Evolutionary conservation across 2,329 filamentous ascomycete species (phyloP).

Genomic region (Sclerotinia subarctica): DNA sequence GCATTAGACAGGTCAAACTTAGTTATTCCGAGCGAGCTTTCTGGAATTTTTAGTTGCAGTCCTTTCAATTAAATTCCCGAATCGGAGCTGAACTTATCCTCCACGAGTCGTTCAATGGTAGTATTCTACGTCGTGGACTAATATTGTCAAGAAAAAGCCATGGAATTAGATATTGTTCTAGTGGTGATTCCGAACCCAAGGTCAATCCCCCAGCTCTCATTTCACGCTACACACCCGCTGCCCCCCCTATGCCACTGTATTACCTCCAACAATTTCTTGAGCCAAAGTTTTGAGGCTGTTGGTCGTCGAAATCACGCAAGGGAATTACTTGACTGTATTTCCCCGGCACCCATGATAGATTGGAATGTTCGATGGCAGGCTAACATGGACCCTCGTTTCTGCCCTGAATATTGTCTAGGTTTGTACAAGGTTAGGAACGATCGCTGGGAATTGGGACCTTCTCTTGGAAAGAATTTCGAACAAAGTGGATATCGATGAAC

Average conservation of each 20-base stretch:
- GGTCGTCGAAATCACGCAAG: not conserved
- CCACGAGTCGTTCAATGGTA: slow-evolving; percentile 12
- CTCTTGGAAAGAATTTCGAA: slow-evolving; percentile 19
- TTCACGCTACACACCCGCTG: not conserved
- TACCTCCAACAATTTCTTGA: not conserved
- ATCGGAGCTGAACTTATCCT: slow-evolving; percentile 19
- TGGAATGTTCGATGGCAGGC: slow-evolving; percentile 16
- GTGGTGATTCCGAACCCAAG: slow-evolving; percentile 10
- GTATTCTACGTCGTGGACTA: not conserved
- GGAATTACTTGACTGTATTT: not conserved
- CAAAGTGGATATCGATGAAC: slow-evolving; percentile 20
- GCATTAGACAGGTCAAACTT: not conserved
- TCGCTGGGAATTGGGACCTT: slow-evolving; percentile 23
- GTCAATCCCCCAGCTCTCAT: slow-evolving; percentile 3
- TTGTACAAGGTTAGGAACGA: slow-evolving; percentile 23
- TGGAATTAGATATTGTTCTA: not conserved
- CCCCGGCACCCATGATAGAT: slow-evolving; percentile 4
- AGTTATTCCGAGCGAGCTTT: slow-evolving; percentile 13
- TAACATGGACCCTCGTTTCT: slow-evolving; percentile 13
- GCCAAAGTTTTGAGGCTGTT: slow-evolving; percentile 11
- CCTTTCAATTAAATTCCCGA: not conserved
- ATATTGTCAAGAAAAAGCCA: slow-evolving; percentile 10
- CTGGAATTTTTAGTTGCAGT: not conserved
- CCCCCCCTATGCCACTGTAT: slow-evolving; percentile 1
- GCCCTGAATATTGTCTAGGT: slow-evolving; percentile 17